Evolutionary conservation across 1,284 basidiomycete genomes (phyloP), one percentile per base, ranked within the genome.

Genomic region (Abortiporus biennis): DNA sequence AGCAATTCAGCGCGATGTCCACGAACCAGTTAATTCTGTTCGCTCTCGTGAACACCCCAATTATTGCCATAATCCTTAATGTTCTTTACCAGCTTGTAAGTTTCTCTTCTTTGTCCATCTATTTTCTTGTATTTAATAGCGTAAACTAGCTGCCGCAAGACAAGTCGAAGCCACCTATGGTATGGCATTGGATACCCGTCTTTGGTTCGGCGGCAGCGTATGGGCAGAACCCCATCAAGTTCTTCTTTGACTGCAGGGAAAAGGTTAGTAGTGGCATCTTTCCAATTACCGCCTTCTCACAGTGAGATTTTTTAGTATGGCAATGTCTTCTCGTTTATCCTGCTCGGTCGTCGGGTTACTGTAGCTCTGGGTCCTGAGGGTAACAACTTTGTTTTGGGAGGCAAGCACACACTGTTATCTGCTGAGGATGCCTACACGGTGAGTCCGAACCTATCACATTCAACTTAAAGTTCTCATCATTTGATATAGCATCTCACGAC

Each of bases 381-480:
- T 20, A 95, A 90, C 64, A 94, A 98, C 68, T 85, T 98, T 51
- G 73, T 98, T 45, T 78, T 99, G 23, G 95, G 96, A 47, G 96
- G 95, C 33, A 95, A 94, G 67, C 80, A 92, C 33, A 82, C 82
- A 2, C 83, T 92, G 34, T 85, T 99, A 46, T 95, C 88, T 33
- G 96, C 96, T 1, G 96, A 99, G 66, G 92, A 95, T 49, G 95
- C 93, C 6, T 99, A 99, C 65, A 93, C 85, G 22, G 90, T 91
- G 55, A 49, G 74, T 65, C 6, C 23, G 6, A 2, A 0, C 13
- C 17, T 37, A 19, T 9, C 25, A 44, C 6, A 40, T 17, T n/a
- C 3, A 9, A 15, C 11, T 21, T 21, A n/a, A 29, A 24, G 27
- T n/a, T 12, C 8, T 42, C 15, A 53, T 25, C 33, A 36, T 12